A percentile compares a stretch with the other conserved stretches of the same genome.
These are phyloP conservation scores for Pythium insidiosum DNA, from an alignment of 352 stramenopile genomes.

Conservation along the genomic window DNA sequence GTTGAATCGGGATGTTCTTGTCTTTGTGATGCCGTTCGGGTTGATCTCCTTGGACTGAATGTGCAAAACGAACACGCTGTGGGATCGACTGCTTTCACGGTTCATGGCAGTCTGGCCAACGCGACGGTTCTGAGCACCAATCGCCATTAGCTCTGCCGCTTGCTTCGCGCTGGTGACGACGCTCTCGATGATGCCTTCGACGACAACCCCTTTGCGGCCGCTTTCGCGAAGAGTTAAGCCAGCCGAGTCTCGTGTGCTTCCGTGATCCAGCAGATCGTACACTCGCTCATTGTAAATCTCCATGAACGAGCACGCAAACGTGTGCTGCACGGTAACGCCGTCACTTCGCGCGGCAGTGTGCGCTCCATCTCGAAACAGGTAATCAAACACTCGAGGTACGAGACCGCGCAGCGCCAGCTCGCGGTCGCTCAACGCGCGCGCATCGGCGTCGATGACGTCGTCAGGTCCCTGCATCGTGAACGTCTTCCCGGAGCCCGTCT, in stretches of 20 bases:
- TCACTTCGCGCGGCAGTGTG: slow-evolving; percentile 1
- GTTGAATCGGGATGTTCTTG: slow-evolving; percentile 90
- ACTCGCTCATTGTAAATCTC: slow-evolving; percentile 96
- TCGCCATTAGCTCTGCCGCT: slow-evolving; percentile 65
- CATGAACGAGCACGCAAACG: slow-evolving; percentile 84
- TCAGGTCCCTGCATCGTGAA: slow-evolving; percentile 83
- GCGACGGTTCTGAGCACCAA: slow-evolving; percentile 65
- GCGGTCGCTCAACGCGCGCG: slow-evolving; percentile 11
- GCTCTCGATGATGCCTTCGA: slow-evolving; percentile 71
- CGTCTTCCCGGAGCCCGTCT: slow-evolving; percentile 80
- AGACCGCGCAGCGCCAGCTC: slow-evolving; percentile 48
- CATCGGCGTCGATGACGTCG: slow-evolving; percentile 48
- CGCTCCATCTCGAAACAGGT: slow-evolving; percentile 53
- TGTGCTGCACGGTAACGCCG: slow-evolving; percentile 35
- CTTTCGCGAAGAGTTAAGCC: slow-evolving; percentile 68
- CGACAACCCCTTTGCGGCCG: slow-evolving; percentile 61
- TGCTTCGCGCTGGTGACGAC: slow-evolving; percentile 57
- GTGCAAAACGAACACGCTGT: slow-evolving; percentile 82
- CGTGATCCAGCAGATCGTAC: slow-evolving; percentile 85
- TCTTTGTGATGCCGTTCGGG: slow-evolving; percentile 50
- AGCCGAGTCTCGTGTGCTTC: slow-evolving; percentile 36
- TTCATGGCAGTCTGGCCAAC: slow-evolving; percentile 85
- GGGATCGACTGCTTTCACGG: slow-evolving; percentile 72
- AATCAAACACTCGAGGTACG: slow-evolving; percentile 79
- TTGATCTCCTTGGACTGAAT: slow-evolving; percentile 61